Base-by-base conservation (phyloP, 805 yeast genomes). In the Ogataea siamensis region DNA sequence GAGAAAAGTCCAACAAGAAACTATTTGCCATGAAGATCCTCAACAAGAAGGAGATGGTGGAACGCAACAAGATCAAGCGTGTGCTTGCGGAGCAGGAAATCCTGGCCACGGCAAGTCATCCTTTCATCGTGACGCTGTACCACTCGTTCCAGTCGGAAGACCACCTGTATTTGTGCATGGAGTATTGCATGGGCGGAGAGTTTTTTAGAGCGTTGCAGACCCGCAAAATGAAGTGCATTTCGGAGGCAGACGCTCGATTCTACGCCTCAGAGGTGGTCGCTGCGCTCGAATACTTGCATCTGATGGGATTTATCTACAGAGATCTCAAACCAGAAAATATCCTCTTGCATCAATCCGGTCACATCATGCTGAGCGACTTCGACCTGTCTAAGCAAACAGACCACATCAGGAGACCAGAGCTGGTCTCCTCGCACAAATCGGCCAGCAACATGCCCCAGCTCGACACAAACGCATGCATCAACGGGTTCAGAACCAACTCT, bases 111-210 rank as follows among this genome's bases (percentile, higher is more conserved):
- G 83, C 91, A 23, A 88, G 89, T 58, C 98, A 94, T 62, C 99
- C 99, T 0, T 93, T 94, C 56, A 94, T 93, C 50, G 98, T 93
- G 20, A 87, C 99, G 0, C 68, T 93, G 17, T 91, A 93, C 56
- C 99, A 93, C 62, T 88, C 96, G 0, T 93, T 93, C 67, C 99
- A 93, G 64, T 83, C 95, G 4, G 93, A 87, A 43, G 97, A 89
- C 52, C 80, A 85, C 55, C 64, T 93, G 8, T 93, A 88, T 52
- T 73, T 93, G 27, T 93, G 99, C 63, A 91, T 94, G 96, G 99
- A 93, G 60, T 93, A 91, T 55, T 93, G 99, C 57, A 87, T 93
- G 88, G 99, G 99, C 20, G 99, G 99, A 31, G 99, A 94, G 64
- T 93, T 93, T 55, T 93, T 93, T 69, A 70, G 98, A 43, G 99